Percentiles rank a stretch among this genome's conserved stretches.
Conservation (phyloP, 1,139 yeast species). For the Candida sp. region DNA sequence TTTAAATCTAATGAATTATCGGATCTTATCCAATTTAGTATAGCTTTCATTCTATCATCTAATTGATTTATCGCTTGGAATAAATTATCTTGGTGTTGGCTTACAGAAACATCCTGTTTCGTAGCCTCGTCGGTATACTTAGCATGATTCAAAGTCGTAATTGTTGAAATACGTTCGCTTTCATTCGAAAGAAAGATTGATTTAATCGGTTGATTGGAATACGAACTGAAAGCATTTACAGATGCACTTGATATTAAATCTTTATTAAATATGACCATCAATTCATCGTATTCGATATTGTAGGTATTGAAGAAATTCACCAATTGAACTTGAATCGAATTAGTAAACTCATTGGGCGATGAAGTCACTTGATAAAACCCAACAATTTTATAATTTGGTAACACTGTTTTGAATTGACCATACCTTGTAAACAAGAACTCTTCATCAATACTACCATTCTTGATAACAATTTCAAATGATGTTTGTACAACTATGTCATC, state of each 20-base stretch:
- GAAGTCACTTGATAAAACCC: constrained; percentile 25
- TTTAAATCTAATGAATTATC: constrained; percentile 9
- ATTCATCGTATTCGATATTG: background rate
- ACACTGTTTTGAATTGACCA: constrained; percentile 23
- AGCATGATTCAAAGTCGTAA: constrained; percentile 23
- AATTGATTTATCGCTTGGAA: constrained; percentile 19
- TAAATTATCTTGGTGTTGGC: constrained; percentile 13
- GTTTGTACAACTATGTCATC: constrained; percentile 13
- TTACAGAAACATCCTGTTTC: constrained; percentile 6
- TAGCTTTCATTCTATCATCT: constrained; percentile 14
- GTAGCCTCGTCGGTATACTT: constrained; percentile 13
- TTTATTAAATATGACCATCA: background rate
- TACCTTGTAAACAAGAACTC: constrained; percentile 21
- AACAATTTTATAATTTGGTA: constrained; percentile 22
- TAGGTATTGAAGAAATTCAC: background rate
- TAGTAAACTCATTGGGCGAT: constrained; percentile 8
- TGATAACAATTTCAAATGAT: constrained; percentile 20
- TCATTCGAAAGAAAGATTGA: constrained; percentile 17
- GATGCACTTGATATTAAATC: background rate
- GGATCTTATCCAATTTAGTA: constrained; percentile 14
- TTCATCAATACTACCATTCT: constrained; percentile 14
- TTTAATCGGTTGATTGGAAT: constrained; percentile 4
- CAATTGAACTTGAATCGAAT: constrained; percentile 7
- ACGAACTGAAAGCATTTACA: background rate
- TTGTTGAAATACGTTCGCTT: constrained; percentile 23